phyloP scores from a whole-genome alignment of 2,329 filamentous ascomycete genomes.

The Fusarium sp. region DNA sequence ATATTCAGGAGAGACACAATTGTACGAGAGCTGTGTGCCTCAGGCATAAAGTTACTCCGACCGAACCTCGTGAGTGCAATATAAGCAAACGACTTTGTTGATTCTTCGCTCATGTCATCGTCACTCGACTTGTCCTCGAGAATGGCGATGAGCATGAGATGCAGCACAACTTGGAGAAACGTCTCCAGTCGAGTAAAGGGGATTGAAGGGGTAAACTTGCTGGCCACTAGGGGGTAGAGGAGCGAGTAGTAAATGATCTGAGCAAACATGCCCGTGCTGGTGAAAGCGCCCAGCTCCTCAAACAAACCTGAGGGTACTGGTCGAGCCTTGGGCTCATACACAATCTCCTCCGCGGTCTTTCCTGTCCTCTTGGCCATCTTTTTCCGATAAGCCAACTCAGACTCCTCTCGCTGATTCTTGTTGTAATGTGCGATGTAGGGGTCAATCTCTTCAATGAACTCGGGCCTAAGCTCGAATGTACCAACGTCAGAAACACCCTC shows the following conservation, averaged over 20 bases:
- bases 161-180: slow-evolving; percentile 89
- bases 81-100: slow-evolving; percentile 73
- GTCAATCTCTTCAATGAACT: slow-evolving; percentile 88
- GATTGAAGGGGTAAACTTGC: slow-evolving; percentile 75
- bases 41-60: slow-evolving; percentile 67
- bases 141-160: slow-evolving; percentile 85
- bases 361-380: slow-evolving; percentile 89
- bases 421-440: slow-evolving; percentile 96
- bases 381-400: slow-evolving; percentile 86
- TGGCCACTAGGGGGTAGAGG: slow-evolving; percentile 77
- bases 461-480: slow-evolving; percentile 88
- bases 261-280: slow-evolving; percentile 83
- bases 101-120: slow-evolving; percentile 57
- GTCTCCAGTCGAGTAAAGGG: slow-evolving; percentile 86
- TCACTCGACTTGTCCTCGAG: slow-evolving; percentile 77
- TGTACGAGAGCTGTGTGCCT: slow-evolving; percentile 65
- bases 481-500: slow-evolving; percentile 93
- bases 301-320: slow-evolving; percentile 82
- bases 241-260: slow-evolving; percentile 91
- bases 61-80: slow-evolving; percentile 73
- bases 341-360: slow-evolving; percentile 81
- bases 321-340: slow-evolving; percentile 87
- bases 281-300: slow-evolving; percentile 78
- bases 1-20: slow-evolving; percentile 71
- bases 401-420: slow-evolving; percentile 96